Conservation (phyloP, 345 rosid species). For the Isatis tinctoria region DNA sequence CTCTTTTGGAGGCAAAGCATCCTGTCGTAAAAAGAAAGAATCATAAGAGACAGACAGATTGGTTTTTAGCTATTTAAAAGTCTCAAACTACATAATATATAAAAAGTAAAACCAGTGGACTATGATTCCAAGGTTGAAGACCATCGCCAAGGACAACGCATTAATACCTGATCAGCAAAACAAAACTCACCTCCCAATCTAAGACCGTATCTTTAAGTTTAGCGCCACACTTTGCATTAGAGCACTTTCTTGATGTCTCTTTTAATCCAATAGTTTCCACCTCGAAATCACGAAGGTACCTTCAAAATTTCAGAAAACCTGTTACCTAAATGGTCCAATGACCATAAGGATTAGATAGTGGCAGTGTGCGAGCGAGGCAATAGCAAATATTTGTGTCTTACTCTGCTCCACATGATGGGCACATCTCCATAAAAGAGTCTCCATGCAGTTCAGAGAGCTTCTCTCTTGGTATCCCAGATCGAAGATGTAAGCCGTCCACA, state of each 20-base stretch:
- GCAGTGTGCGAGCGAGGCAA: neutral
- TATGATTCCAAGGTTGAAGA: neutral
- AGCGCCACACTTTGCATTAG: conserved; percentile 60
- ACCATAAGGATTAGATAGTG: neutral
- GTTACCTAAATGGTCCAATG: neutral
- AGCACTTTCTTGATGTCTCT: conserved; percentile 83
- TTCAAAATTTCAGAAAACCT: conserved; percentile 29
- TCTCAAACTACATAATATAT: neutral
- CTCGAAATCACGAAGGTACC: conserved; percentile 94
- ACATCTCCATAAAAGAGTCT: conserved; percentile 89
- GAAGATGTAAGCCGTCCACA: conserved; percentile 95
- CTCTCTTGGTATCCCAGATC: conserved; percentile 98
- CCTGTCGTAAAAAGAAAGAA: conserved; percentile 42
- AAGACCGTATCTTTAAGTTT: conserved; percentile 93
- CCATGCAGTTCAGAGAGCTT: conserved; percentile 95
- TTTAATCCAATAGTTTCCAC: conserved; percentile 93
- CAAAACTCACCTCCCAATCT: conserved; percentile 86
- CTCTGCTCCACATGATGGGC: conserved; percentile 82
- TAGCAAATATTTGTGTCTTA: conserved; percentile 38
- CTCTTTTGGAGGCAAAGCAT: conserved; percentile 83
- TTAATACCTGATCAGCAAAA: neutral
- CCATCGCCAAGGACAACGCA: neutral
- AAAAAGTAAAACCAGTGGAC: neutral
- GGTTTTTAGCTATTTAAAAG: neutral
- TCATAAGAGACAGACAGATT: neutral